Evolutionary conservation across 1,284 basidiomycete species (phyloP).

Genomic region (Rhodotorula glutinis): DNA sequence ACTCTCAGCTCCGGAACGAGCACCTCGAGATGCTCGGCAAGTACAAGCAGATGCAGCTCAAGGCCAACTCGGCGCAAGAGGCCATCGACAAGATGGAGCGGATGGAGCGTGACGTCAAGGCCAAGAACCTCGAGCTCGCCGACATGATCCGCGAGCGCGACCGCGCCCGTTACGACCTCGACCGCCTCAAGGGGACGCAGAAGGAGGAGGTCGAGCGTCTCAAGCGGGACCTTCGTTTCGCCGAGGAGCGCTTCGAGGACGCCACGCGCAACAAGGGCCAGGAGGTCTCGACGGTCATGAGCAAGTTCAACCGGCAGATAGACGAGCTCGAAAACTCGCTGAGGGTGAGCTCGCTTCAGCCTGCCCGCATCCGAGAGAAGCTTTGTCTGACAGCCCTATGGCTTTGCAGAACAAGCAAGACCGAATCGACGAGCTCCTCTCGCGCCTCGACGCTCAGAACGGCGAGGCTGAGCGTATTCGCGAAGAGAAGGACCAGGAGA

Average conservation of each 20-base stretch:
- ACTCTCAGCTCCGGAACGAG: slow-evolving; percentile 94
- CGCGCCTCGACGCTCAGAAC: slow-evolving; percentile 70
- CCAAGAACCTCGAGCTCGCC: slow-evolving; percentile 96
- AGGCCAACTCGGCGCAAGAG: slow-evolving; percentile 97
- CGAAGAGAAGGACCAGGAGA: slow-evolving; percentile 97
- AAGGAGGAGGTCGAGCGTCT: slow-evolving; percentile 94
- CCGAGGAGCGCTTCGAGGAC: slow-evolving; percentile 97
- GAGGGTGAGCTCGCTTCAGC: slow-evolving; percentile 58
- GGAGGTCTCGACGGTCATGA: slow-evolving; percentile 82
- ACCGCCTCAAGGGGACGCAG: slow-evolving; percentile 88
- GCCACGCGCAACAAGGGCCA: slow-evolving; percentile 85
- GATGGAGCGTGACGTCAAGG: slow-evolving; percentile 97
- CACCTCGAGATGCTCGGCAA: slow-evolving; percentile 96
- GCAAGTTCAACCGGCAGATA: slow-evolving; percentile 94
- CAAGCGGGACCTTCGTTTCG: slow-evolving; percentile 88
- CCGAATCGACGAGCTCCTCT: slow-evolving; percentile 85
- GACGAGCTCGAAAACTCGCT: slow-evolving; percentile 92
- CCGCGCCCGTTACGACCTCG: slow-evolving; percentile 92
- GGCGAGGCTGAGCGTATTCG: slow-evolving; percentile 73
- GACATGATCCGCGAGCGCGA: slow-evolving; percentile 99
- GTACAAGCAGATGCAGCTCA: slow-evolving; percentile 96
- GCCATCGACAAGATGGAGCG: slow-evolving; percentile 99
- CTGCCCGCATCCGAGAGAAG: no score
- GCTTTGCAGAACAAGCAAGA: slow-evolving; percentile 76
- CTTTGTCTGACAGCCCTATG: slow-evolving; percentile 22